phyloP scores from a whole-genome alignment of 2,329 filamentous ascomycete genomes.

The Aspergillus fischeri region DNA sequence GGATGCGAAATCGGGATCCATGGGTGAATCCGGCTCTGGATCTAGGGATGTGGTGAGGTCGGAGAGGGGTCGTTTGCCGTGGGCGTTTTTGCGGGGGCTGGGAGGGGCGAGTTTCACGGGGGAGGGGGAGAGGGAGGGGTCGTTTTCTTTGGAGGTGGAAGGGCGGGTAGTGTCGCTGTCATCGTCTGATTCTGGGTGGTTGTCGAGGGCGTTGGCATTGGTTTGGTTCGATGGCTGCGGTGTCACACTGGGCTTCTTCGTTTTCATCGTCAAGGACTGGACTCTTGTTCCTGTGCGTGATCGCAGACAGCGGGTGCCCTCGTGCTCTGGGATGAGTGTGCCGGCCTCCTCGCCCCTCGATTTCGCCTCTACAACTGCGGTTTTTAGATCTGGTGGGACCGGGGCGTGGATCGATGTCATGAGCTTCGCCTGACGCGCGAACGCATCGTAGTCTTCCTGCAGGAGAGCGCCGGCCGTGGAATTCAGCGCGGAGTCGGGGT shows the following conservation, averaged over 20 bases:
- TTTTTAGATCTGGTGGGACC: slow-evolving; percentile 44
- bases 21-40: slow-evolving; percentile 18
- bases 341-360: slow-evolving; percentile 48
- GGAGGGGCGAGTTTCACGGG: slow-evolving; percentile 33
- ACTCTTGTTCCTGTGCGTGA: slow-evolving; percentile 12
- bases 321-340: slow-evolving; percentile 21
- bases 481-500: slow-evolving; percentile 61
- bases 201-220: not conserved
- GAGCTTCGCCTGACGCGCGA: slow-evolving; percentile 53
- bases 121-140: slow-evolving; percentile 39
- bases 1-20: slow-evolving; percentile 21
- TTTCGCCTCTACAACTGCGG: slow-evolving; percentile 51
- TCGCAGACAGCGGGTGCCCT: slow-evolving; percentile 13
- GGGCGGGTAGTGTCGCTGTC: slow-evolving; percentile 22
- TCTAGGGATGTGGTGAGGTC: slow-evolving; percentile 36
- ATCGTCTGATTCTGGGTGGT: slow-evolving; percentile 9
- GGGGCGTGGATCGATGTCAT: slow-evolving; percentile 61
- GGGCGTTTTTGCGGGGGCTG: slow-evolving; percentile 32
- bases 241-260: slow-evolving; percentile 7
- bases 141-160: slow-evolving; percentile 46
- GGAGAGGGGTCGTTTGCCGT: slow-evolving; percentile 42
- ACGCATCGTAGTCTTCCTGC: slow-evolving; percentile 57
- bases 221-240: slow-evolving; percentile 4
- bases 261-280: slow-evolving; percentile 31
- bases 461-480: slow-evolving; percentile 56